Evolutionary conservation across 441 rosid genomes (phyloP).

Genomic region (Syzygium malaccense): DNA sequence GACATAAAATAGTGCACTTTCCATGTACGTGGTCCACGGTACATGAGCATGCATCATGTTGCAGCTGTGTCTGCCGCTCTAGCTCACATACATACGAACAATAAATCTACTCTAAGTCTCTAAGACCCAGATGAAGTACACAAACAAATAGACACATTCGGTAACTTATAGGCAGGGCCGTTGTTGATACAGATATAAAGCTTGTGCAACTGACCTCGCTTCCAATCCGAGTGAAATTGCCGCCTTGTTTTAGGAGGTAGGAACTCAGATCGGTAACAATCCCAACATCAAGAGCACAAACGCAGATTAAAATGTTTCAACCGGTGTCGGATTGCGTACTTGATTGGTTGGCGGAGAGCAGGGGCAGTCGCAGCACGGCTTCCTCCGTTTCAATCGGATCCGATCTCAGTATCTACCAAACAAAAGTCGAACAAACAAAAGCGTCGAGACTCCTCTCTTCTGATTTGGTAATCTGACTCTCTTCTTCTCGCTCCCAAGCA

Average conservation of each 20-base stretch:
- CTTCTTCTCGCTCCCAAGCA: no score
- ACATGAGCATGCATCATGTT: no score
- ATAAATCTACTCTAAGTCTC: no score
- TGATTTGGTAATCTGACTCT: no score
- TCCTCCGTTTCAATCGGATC: conserved; percentile 80
- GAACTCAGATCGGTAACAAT: not conserved
- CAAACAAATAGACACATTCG: not conserved
- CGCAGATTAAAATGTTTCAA: not conserved
- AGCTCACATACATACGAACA: no score
- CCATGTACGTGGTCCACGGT: no score
- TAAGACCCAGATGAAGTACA: no score
- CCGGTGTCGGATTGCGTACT: not conserved
- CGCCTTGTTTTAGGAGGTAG: not conserved
- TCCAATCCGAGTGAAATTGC: not conserved
- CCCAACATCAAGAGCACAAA: not conserved
- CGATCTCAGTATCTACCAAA: conserved; percentile 57
- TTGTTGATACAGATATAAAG: not conserved
- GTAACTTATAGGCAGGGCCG: not conserved
- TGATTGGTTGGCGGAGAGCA: conserved; percentile 15
- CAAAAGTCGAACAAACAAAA: not conserved
- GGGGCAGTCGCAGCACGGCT: conserved; percentile 67
- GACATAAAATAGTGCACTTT: no score
- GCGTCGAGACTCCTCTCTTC: no score
- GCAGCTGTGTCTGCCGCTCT: no score
- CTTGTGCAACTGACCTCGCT: not conserved